Evolutionary conservation across 441 rosid species (phyloP), one percentile per base, ranked within the genome.

Genomic region (Populus hybrid): DNA sequence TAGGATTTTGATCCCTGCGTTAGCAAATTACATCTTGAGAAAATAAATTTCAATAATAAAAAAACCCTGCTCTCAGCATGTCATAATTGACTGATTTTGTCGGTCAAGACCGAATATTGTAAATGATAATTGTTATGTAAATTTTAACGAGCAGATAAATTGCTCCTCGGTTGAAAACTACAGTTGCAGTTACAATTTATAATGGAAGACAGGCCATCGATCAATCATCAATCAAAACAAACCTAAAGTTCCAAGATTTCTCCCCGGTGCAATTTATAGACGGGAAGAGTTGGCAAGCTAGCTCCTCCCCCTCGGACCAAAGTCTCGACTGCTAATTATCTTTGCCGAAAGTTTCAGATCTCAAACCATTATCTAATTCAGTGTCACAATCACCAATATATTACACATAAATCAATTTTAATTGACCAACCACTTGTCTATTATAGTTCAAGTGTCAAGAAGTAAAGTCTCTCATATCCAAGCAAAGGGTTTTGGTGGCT

Each of bases 281-380:
- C 46, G 77, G 75, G 67, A 28, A 59, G 14, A 26, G 14, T 20
- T 20, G 42, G 50, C 50, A 3, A 79, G 38, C 32, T 50, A 66
- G 79, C 8, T 36, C 42, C 30, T 30, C 68, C 57, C 34, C 67
- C 57, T 50, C 61, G n/a, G 73, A 8, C 76, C 78, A 50, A 66
- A 67, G 75, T 71, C 68, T 80, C 26, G 53, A 71, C 42, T 66
- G 9, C 67, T 38, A 53, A 53, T 67, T 50, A 4, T 42, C 23
- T 35, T 21, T 66, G 57, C 76, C 73, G 76, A 67, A 84, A 79
- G 70, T 77, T 74, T 74, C 82, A 68, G 0, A 53, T 53, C n/a
- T 18, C 21, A 53, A 67, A 67, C 64, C 6, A 18, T 24, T 24
- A 71, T 32, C 70, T 74, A 76, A 67, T 74, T 61, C 34, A 0